Percentiles rank a stretch among this genome's conserved stretches.
These are phyloP conservation scores for Dianthus caryophyllus DNA, from an alignment of 148 eudicot genomes.

Conservation along the genomic window DNA sequence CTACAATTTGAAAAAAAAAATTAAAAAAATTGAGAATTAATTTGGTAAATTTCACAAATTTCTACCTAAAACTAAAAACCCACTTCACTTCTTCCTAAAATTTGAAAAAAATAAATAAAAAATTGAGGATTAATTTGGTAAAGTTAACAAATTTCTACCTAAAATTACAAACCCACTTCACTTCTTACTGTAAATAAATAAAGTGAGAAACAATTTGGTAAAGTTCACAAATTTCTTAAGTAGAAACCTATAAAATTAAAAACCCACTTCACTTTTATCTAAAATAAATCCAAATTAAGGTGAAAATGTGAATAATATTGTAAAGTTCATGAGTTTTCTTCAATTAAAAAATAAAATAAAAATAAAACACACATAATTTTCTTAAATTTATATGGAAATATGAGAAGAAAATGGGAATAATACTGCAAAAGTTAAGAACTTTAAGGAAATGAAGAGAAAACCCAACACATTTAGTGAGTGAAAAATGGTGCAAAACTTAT, in stretches of 20 bases:
- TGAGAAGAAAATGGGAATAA: background rate
- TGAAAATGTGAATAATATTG: background rate
- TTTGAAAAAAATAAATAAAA: too few species aligned
- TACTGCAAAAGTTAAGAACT: background rate
- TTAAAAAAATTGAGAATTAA: too few species aligned
- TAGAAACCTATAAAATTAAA: background rate
- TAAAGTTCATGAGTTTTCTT: conserved; percentile 14
- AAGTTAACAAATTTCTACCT: too few species aligned
- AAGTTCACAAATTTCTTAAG: conserved; percentile 13
- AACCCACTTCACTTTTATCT: background rate
- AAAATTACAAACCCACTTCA: too few species aligned
- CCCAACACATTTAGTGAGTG: background rate
- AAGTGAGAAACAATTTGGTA: conserved; percentile 5
- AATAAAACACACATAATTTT: background rate
- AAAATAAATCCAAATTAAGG: conserved; percentile 2
- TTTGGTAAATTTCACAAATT: too few species aligned
- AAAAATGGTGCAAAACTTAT: too few species aligned
- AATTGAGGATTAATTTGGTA: too few species aligned
- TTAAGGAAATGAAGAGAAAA: conserved; percentile 1
- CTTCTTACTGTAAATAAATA: too few species aligned
- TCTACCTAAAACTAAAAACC: too few species aligned
- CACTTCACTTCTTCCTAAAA: too few species aligned
- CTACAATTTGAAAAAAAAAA: too few species aligned
- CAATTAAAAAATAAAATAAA: background rate
- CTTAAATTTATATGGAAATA: background rate